Evolutionary conservation across 2,329 filamentous ascomycete genomes (phyloP).

Genomic region (Paramyrothecium roridum): DNA sequence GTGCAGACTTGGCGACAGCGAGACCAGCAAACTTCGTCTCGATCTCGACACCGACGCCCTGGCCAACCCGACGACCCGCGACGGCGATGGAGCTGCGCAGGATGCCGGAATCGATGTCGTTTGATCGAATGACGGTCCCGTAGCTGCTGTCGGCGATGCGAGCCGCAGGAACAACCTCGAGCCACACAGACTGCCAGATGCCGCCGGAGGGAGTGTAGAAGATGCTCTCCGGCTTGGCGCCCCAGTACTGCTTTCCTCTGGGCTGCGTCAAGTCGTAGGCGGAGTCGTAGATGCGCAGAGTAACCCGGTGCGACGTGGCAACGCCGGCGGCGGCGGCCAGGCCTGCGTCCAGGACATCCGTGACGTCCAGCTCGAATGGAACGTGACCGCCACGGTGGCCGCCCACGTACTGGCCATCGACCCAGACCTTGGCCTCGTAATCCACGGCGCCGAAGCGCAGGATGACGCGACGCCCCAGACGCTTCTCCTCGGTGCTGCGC

Average conservation of each 20-base stretch:
- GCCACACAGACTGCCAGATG: slow-evolving; percentile 57
- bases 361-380: slow-evolving; percentile 56
- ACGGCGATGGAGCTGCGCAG: slow-evolving; percentile 50
- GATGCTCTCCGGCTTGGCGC: slow-evolving; percentile 56
- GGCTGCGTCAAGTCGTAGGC: slow-evolving; percentile 63
- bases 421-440: slow-evolving; percentile 57
- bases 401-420: slow-evolving; percentile 49
- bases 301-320: slow-evolving; percentile 36
- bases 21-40: slow-evolving; percentile 49
- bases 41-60: slow-evolving; percentile 47
- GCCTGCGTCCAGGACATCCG: slow-evolving; percentile 36
- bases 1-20: slow-evolving; percentile 38
- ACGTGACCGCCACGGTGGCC: slow-evolving; percentile 58
- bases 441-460: slow-evolving; percentile 60
- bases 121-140: slow-evolving; percentile 55
- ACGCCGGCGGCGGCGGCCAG: slow-evolving; percentile 12
- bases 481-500: slow-evolving; percentile 38
- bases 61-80: slow-evolving; percentile 43
- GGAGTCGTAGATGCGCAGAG: slow-evolving; percentile 60
- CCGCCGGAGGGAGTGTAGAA: slow-evolving; percentile 57
- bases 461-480: slow-evolving; percentile 38
- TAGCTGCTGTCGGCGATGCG: slow-evolving; percentile 52
- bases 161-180: slow-evolving; percentile 50
- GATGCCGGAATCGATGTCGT: slow-evolving; percentile 48
- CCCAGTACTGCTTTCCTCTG: slow-evolving; percentile 67